Evolutionary conservation across 306 rosid species (phyloP).

Genomic region (Gynostemma pentaphyllum): DNA sequence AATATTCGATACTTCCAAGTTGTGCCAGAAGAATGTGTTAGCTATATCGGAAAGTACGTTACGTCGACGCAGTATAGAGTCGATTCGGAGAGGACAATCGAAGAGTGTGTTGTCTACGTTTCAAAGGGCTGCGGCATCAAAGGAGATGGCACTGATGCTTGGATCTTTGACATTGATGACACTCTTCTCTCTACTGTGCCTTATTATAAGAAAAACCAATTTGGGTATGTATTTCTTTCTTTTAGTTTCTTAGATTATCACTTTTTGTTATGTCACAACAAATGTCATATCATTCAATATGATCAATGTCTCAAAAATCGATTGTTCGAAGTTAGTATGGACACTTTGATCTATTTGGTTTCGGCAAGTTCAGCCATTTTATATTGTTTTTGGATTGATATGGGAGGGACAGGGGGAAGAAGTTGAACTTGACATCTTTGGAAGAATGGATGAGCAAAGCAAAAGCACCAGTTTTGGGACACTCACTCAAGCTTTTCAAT

Average conservation of each 20-base stretch:
- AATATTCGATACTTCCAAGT: slow-evolving; percentile 42
- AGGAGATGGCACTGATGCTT: slow-evolving; percentile 50
- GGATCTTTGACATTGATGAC: slow-evolving; percentile 69
- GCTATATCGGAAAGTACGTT: slow-evolving; percentile 32
- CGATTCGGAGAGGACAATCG: slow-evolving; percentile 31
- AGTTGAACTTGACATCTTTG: slow-evolving; percentile 32
- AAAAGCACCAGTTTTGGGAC: slow-evolving; percentile 47
- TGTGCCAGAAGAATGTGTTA: slow-evolving; percentile 52
- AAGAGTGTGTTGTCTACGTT: slow-evolving; percentile 36
- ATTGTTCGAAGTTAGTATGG: no score
- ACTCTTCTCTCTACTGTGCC: slow-evolving; percentile 49
- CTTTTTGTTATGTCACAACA: not conserved
- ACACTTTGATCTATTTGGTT: no score
- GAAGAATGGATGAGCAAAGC: slow-evolving; percentile 49
- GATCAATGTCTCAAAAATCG: no score
- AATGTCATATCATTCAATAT: no score
- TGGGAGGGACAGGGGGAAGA: slow-evolving; percentile 32
- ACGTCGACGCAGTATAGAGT: slow-evolving; percentile 43
- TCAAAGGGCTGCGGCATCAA: slow-evolving; percentile 36
- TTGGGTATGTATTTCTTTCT: slow-evolving; percentile 36
- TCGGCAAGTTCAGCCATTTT: no score
- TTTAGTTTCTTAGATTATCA: not conserved
- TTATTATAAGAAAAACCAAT: slow-evolving; percentile 33
- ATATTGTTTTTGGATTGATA: no score
- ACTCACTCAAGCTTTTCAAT: slow-evolving; percentile 44